Base-by-base conservation (phyloP, 140 eudicot species). In the Erigeron philadelphicus region DNA sequence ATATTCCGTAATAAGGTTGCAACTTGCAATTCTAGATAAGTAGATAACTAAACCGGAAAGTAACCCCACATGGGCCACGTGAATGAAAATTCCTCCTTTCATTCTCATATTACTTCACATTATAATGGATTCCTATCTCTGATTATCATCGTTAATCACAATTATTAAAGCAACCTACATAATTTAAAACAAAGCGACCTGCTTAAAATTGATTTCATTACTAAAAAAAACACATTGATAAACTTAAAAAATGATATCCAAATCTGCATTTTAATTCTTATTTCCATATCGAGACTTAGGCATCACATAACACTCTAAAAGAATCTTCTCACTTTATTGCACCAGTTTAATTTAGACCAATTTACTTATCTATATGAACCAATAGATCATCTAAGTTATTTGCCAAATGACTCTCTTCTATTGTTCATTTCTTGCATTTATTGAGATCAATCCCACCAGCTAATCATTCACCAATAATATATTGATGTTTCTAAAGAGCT, bases 131-230 rank as follows among this genome's bases (percentile, higher is more conserved):
- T 17, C 62, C 54, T 67, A 59, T 13, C 48, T 48, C 64, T 12
- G 35, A 38, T 9, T 15, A 59, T 38, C 47, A 13, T 9, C 9
- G 9, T 47, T 61, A 58, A 44, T 43, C 16, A 25, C 60, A 74
- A 40, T 48, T 38, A 40, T 48, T 38, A 50, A 13, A n/a, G 66
- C 66, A 65, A 66, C 59, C 21, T 61, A 23, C 38, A 61, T 21
- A 47, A 19, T 61, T 21, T 2, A 57, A 48, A 45, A 35, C 43
- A 4, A 44, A 42, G 56, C 12, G 12, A 13, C 45, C 53, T 43
- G 41, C n/a, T 43, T 25, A 42, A 43, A 49, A 15, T 60, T 11
- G 21, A 25, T 16, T 72, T 38, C 45, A 11, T 43, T 16, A 71
- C 19, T 9, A 31, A 2, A 31, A 31, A 31, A 58, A 58, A 42